Percentiles rank a stretch among this genome's conserved stretches.
Conservation (phyloP, 2,329 filamentous ascomycete species). For the Arachnopeziza araneosa region DNA sequence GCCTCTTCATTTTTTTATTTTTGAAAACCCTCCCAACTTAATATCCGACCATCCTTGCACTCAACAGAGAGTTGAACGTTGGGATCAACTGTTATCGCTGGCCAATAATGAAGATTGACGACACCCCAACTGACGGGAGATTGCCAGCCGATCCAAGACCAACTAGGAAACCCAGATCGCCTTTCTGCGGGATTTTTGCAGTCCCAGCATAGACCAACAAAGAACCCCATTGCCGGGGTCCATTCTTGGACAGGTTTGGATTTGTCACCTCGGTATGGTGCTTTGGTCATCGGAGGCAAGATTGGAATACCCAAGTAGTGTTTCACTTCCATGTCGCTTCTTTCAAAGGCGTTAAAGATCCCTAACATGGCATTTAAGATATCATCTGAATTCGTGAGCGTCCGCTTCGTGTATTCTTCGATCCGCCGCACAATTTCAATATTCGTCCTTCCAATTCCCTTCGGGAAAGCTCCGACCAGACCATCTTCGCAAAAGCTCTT, state of each 20-base stretch:
- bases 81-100: not conserved
- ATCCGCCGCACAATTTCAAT: conserved; percentile 4
- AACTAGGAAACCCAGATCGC: conserved; percentile 12
- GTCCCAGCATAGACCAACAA: conserved; percentile 7
- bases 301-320: conserved; percentile 3
- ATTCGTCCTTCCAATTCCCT: conserved; percentile 3
- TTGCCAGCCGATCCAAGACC: conserved; percentile 15
- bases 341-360: conserved; percentile 6
- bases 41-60: conserved; percentile 1
- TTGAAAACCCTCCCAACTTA: conserved; percentile 3
- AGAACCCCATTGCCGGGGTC: conserved; percentile 4
- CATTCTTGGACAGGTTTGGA: conserved; percentile 3
- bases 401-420: conserved; percentile 5
- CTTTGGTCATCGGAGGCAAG: not conserved
- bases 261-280: not conserved
- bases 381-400: conserved; percentile 3
- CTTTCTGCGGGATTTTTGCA: conserved; percentile 3
- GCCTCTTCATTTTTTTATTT: not conserved
- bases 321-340: conserved; percentile 1
- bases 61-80: conserved; percentile 2
- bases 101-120: not conserved
- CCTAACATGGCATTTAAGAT: conserved; percentile 7
- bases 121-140: not conserved
- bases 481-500: conserved; percentile 7
- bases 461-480: conserved; percentile 5